These are phyloP conservation scores for Sordariomycetes sp. DNA, from an alignment of 2,329 filamentous ascomycete species.

Conservation along the genomic window DNA sequence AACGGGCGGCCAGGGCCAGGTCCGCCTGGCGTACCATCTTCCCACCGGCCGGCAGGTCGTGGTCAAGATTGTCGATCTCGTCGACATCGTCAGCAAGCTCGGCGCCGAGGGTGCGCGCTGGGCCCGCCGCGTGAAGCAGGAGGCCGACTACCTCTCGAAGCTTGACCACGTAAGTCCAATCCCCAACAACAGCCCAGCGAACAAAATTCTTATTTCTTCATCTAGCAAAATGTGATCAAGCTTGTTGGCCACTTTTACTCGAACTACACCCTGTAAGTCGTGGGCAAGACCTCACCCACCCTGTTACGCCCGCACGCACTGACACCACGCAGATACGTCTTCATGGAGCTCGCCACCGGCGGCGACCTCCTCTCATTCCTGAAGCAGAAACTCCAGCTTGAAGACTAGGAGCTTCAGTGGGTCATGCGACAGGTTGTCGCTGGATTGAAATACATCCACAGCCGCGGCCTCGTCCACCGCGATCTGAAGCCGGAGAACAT, in stretches of 20 bases:
- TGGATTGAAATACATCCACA: slow-evolving; percentile 35
- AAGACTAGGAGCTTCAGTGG: slow-evolving; percentile 20
- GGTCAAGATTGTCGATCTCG: slow-evolving; percentile 2
- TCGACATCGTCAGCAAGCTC: not conserved
- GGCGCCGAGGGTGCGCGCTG: not conserved
- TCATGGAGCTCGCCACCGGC: slow-evolving; percentile 45
- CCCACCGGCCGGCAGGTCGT: slow-evolving; percentile 1
- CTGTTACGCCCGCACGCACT: slow-evolving; percentile 14
- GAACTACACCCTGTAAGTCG: not conserved
- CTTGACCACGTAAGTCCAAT: slow-evolving; percentile 4
- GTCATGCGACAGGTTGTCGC: slow-evolving; percentile 36
- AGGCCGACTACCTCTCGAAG: slow-evolving; percentile 2
- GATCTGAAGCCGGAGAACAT: slow-evolving; percentile 46
- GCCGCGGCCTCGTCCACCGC: slow-evolving; percentile 37
- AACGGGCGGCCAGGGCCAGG: slow-evolving; percentile 3
- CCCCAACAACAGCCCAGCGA: not conserved
- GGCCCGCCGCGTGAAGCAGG: not conserved
- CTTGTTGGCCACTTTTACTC: not conserved
- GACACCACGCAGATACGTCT: slow-evolving; percentile 32
- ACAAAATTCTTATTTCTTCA: not conserved
- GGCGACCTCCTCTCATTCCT: slow-evolving; percentile 42
- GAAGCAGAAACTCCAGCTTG: slow-evolving; percentile 24
- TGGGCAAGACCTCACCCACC: slow-evolving; percentile 22
- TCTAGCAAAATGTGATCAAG: slow-evolving; percentile 3
- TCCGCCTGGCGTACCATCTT: slow-evolving; percentile 2